Evolutionary conservation across 2,329 filamentous ascomycete genomes (phyloP).

Genomic region (Penicillium sp.): DNA sequence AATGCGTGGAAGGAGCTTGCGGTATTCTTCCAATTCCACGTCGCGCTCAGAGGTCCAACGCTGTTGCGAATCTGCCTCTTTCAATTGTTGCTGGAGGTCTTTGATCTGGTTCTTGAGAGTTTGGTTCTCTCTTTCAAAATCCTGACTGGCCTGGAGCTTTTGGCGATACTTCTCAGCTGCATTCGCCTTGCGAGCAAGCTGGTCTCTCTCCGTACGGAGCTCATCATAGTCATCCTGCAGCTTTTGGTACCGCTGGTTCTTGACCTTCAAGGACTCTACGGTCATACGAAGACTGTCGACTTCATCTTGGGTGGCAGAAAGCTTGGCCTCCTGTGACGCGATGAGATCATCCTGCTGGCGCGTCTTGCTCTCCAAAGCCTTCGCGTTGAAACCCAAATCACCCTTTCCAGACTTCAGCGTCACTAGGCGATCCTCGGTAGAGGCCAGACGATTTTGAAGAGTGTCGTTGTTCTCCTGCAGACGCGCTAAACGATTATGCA

Average conservation of each 20-base stretch:
- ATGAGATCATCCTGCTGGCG: slow-evolving; percentile 68
- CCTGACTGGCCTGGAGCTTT: slow-evolving; percentile 49
- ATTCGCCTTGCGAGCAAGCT: slow-evolving; percentile 48
- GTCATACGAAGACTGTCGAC: slow-evolving; percentile 46
- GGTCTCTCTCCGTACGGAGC: slow-evolving; percentile 48
- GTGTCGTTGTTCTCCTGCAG: slow-evolving; percentile 51
- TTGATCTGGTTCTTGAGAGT: slow-evolving; percentile 46
- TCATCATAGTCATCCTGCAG: slow-evolving; percentile 51
- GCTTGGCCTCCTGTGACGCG: slow-evolving; percentile 64
- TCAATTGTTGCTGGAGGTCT: slow-evolving; percentile 48
- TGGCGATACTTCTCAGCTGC: slow-evolving; percentile 50
- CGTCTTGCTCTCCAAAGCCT: slow-evolving; percentile 50
- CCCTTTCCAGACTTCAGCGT: slow-evolving; percentile 51
- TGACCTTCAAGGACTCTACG: slow-evolving; percentile 44
- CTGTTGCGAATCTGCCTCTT: slow-evolving; percentile 44
- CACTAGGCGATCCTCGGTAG: slow-evolving; percentile 52
- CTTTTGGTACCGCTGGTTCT: slow-evolving; percentile 46
- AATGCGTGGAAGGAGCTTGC: slow-evolving; percentile 46
- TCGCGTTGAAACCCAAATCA: slow-evolving; percentile 47
- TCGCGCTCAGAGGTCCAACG: slow-evolving; percentile 41
- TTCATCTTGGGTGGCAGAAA: slow-evolving; percentile 52
- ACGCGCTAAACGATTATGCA: slow-evolving; percentile 61
- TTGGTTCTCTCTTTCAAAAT: slow-evolving; percentile 50
- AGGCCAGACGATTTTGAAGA: slow-evolving; percentile 45
- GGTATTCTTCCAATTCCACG: slow-evolving; percentile 45